These are phyloP conservation scores for Coleophoma eucalyptorum DNA, from an alignment of 2,329 filamentous ascomycete species.

Conservation along the genomic window DNA sequence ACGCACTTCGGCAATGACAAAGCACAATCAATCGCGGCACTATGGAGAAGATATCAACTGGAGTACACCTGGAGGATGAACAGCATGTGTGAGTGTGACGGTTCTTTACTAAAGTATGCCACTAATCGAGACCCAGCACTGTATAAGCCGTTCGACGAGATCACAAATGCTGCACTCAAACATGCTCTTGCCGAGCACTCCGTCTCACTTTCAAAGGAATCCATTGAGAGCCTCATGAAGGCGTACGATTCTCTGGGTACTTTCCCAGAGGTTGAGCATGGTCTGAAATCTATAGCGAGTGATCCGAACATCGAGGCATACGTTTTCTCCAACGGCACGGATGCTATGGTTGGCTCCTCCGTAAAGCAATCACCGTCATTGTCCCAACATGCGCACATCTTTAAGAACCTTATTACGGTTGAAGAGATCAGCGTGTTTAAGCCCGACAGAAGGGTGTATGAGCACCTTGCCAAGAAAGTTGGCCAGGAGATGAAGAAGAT, in stretches of 20 bases:
- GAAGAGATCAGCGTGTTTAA: constrained; percentile 61
- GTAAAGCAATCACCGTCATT: constrained; percentile 54
- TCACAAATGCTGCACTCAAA: constrained; percentile 58
- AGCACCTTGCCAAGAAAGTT: constrained; percentile 32
- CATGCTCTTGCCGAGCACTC: constrained; percentile 60
- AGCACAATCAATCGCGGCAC: constrained; percentile 50
- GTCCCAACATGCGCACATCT: constrained; percentile 37
- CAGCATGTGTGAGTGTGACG: constrained; percentile 59
- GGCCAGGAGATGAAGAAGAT: constrained; percentile 40
- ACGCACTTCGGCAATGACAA: constrained; percentile 53
- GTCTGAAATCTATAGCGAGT: constrained; percentile 41
- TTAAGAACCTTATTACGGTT: constrained; percentile 56
- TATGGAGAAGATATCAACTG: constrained; percentile 68
- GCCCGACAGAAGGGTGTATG: constrained; percentile 58
- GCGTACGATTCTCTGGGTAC: constrained; percentile 61
- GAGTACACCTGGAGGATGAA: constrained; percentile 77
- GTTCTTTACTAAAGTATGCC: background rate
- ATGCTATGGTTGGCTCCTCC: constrained; percentile 57
- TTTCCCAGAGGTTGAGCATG: constrained; percentile 59
- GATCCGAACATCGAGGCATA: constrained; percentile 42
- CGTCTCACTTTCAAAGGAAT: constrained; percentile 37
- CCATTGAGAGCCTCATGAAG: constrained; percentile 50
- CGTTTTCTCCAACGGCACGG: constrained; percentile 69
- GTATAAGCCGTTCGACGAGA: constrained; percentile 58
- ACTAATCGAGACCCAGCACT: constrained; percentile 37